A percentile compares a stretch with the other conserved stretches of the same genome.
These are phyloP conservation scores for Magnolia kwangsiensis DNA, from an alignment of 164 flowering plant genomes.

Conservation along the genomic window DNA sequence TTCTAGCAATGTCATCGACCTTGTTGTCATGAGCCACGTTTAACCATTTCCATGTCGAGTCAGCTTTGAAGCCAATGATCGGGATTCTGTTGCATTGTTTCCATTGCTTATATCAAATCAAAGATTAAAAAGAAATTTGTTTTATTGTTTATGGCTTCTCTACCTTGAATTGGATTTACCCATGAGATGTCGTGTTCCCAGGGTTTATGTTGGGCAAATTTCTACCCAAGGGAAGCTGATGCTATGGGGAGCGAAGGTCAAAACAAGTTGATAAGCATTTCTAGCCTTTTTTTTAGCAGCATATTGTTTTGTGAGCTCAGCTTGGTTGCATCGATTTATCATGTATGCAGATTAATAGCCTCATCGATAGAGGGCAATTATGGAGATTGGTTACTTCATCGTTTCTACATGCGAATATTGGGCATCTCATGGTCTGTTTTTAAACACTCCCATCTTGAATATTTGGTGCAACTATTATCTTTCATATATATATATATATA, in stretches of 20 bases:
- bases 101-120: not conserved
- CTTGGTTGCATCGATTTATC: conserved; percentile 8
- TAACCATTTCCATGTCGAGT: not conserved
- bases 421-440: conserved; percentile 72
- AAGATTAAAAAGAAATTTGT: not conserved
- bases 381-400: conserved; percentile 89
- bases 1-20: not conserved
- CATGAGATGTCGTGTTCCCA: conserved; percentile 19
- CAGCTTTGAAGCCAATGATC: too few relatives aligned
- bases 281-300: conserved; percentile 1
- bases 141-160: not conserved
- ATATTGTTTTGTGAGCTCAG: conserved; percentile 8
- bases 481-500: too few relatives aligned
- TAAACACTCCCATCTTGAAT: not conserved
- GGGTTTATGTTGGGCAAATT: conserved; percentile 63
- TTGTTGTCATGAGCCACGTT: not conserved
- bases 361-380: conserved; percentile 69
- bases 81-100: too few relatives aligned
- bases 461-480: not conserved
- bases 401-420: conserved; percentile 73
- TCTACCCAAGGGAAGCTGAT: conserved; percentile 63
- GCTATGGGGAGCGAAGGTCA: conserved; percentile 89
- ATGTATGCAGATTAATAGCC: conserved; percentile 62
- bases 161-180: not conserved
- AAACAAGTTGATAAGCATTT: conserved; percentile 6